Base-by-base conservation (phyloP, 768 basidiomycete genomes). In the Boletales sp. region DNA sequence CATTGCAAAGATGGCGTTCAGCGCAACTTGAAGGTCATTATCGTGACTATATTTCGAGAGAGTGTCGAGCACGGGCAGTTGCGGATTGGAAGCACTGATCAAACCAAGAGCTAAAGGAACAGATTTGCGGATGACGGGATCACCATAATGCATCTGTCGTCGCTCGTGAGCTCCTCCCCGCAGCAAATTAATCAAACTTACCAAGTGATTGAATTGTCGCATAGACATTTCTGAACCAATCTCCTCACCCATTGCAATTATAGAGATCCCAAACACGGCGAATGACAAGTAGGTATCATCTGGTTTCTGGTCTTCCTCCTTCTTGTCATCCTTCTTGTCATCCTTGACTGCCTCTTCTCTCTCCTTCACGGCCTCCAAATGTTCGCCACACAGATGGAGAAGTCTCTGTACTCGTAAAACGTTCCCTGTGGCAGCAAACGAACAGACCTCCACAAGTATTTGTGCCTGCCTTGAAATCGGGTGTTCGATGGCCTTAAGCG, bases 21-120 rank as follows among this genome's bases (percentile, higher is more conserved):
- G 80, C 0, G 95, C 97, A 10, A 99, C 97, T 38, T 83, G 78
- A n/a, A 98, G 83, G 70, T 99, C 97, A 61, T 90, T 94, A 75
- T 99, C 95, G 74, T 99, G 97, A 52, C 92, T 95, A 73, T 99
- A 99, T 69, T 95, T 95, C 7, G 95, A 98, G 12, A 99, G 83
- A 0, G 94, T 97, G 67, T 99, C 97, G 56, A 99, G 84, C 55
- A 99, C 87, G 35, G 87, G 79, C 5, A 98, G 79, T 71, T 92
- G 90, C 12, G 97, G 97, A 69, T 98, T 98, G 34, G 97, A 99
- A 31, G 93, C 83, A 68, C 87, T 94, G 68, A 97, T 82, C 49
- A 98, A 83, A 51, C 92, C 95, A 44, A 99, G 86, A 14, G 95
- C 97, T 15, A 99, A 84, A 17, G 97, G 97, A 21, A 99, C 86